phyloP scores from a whole-genome alignment of 805 yeast genomes.

The Metschnikowia shivogae region DNA sequence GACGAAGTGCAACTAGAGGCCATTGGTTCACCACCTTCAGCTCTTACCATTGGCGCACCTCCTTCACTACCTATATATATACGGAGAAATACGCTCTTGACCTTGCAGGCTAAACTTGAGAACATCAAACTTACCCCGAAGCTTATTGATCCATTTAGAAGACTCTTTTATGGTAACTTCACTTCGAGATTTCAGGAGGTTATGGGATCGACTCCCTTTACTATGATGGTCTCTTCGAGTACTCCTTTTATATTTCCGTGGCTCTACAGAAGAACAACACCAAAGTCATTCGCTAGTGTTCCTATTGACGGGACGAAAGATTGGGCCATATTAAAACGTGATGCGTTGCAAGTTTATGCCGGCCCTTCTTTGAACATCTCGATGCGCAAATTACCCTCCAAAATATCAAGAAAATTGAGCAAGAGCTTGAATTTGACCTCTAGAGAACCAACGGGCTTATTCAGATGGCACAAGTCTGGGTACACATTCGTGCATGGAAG shows the following conservation, averaged over 20 bases:
- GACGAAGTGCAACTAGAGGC: conserved; percentile 32
- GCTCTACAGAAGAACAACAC: conserved; percentile 16
- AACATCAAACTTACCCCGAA: conserved; percentile 20
- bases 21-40: conserved; percentile 47
- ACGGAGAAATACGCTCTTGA: conserved; percentile 46
- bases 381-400: conserved; percentile 36
- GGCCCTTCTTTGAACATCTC: conserved; percentile 49
- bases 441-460: conserved; percentile 39
- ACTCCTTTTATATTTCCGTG: conserved; percentile 17
- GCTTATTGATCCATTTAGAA: conserved; percentile 34
- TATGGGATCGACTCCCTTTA: conserved; percentile 45
- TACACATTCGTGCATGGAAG: conserved; percentile 52
- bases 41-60: conserved; percentile 48
- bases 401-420: conserved; percentile 32
- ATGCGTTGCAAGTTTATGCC: conserved; percentile 47
- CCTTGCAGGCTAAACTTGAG: conserved; percentile 37
- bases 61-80: conserved; percentile 55
- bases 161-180: conserved; percentile 43
- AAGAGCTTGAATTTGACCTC: conserved; percentile 19
- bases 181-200: conserved; percentile 45
- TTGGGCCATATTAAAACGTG: conserved; percentile 53
- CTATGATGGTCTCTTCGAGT: conserved; percentile 40
- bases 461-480: conserved; percentile 33
- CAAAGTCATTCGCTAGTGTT: conserved; percentile 42
- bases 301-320: conserved; percentile 56